Evolutionary conservation across 805 yeast genomes (phyloP).

Genomic region (Hanseniaspora taiwanica): DNA sequence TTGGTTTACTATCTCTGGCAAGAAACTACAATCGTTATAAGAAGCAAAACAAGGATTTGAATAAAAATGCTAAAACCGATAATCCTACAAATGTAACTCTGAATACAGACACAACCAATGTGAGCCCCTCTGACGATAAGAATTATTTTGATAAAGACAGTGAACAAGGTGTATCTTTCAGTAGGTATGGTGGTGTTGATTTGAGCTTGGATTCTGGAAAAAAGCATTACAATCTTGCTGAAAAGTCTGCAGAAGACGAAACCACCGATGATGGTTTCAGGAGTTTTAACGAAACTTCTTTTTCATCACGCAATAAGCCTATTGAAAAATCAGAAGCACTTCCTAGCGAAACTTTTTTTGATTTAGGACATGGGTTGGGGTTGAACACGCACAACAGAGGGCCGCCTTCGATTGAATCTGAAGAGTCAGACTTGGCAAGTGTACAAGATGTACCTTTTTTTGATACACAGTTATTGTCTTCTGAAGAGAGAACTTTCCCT

Average conservation of each 20-base stretch:
- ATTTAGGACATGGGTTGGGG: slow-evolving; percentile 25
- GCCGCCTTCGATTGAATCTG: slow-evolving; percentile 28
- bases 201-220: too few species aligned
- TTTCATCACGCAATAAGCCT: too few species aligned
- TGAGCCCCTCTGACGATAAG: background rate
- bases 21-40: slow-evolving; percentile 3
- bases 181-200: too few species aligned
- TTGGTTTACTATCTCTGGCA: slow-evolving; percentile 5
- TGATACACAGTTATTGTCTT: background rate
- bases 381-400: slow-evolving; percentile 23
- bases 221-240: too few species aligned
- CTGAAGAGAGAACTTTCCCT: background rate
- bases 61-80: background rate
- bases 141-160: background rate
- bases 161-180: too few species aligned
- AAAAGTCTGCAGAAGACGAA: too few species aligned
- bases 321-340: background rate
- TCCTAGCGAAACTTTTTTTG: slow-evolving; percentile 9
- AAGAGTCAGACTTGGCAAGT: slow-evolving; percentile 1
- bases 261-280: too few species aligned
- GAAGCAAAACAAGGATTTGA: background rate
- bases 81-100: background rate
- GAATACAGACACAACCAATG: background rate
- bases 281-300: too few species aligned
- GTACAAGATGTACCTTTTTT: too few species aligned